A percentile compares a stretch with the other conserved stretches of the same genome.
Conservation (phyloP, 2,329 filamentous ascomycete genomes). For the Alternaria arbusti region DNA sequence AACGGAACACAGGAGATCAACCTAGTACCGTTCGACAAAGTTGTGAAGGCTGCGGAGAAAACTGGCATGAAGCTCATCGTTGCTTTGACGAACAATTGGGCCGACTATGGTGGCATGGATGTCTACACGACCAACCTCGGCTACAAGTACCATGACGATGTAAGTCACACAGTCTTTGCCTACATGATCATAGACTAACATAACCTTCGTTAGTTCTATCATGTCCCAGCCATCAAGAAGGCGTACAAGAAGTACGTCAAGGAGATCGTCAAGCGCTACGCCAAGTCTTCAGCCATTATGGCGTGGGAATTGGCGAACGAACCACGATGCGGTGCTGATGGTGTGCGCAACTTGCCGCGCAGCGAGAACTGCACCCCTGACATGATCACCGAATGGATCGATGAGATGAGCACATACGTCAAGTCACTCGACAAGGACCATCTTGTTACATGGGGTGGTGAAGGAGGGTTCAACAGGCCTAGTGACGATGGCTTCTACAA, state of each 20-base stretch:
- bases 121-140: conserved; percentile 64
- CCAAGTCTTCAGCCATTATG: conserved; percentile 57
- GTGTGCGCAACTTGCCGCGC: conserved; percentile 36
- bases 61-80: conserved; percentile 61
- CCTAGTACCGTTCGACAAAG: conserved; percentile 58
- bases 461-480: conserved; percentile 46
- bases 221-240: conserved; percentile 57
- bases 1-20: conserved; percentile 55
- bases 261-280: conserved; percentile 58
- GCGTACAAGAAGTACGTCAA: conserved; percentile 59
- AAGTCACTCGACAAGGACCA: conserved; percentile 60
- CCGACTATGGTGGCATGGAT: conserved; percentile 66
- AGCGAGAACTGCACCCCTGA: conserved; percentile 45
- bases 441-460: conserved; percentile 63
- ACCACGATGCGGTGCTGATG: conserved; percentile 37
- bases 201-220: conserved; percentile 37
- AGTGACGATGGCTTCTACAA: conserved; percentile 48
- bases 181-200: neutral
- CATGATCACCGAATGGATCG: conserved; percentile 57
- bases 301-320: conserved; percentile 65
- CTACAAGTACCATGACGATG: conserved; percentile 60
- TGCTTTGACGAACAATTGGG: conserved; percentile 65
- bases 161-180: neutral
- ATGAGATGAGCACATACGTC: conserved; percentile 62
- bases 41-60: conserved; percentile 58